phyloP scores from a whole-genome alignment of 495 filamentous ascomycete species.

The Schizothecium vesticola region DNA sequence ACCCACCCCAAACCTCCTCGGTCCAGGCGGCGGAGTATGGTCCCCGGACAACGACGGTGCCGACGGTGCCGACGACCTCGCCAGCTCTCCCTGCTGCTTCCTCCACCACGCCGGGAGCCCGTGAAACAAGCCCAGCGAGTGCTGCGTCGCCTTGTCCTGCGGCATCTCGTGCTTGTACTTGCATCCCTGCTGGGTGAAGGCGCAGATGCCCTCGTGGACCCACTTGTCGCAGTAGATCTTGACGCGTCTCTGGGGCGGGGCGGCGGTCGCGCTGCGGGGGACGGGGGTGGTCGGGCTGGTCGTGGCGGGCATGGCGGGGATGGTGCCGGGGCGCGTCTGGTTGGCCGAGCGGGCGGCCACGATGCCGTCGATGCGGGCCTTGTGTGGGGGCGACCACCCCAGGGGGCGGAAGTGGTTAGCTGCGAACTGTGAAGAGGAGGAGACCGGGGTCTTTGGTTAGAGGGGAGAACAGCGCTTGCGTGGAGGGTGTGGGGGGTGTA shows the following conservation, averaged over 20 bases:
- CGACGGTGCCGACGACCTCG: no score
- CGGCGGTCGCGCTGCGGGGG: conserved; percentile 13
- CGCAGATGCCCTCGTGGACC: conserved; percentile 77
- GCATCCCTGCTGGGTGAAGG: conserved; percentile 79
- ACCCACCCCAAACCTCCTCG: neutral
- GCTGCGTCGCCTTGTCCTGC: conserved; percentile 50
- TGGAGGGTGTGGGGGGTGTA: neutral
- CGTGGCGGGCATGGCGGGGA: conserved; percentile 16
- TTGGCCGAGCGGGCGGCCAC: neutral
- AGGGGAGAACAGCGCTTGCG: neutral
- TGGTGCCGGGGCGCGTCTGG: neutral
- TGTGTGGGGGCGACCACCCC: neutral
- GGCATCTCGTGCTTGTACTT: conserved; percentile 88
- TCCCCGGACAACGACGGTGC: no score
- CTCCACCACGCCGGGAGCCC: conserved; percentile 50
- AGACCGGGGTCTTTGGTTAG: conserved; percentile 1
- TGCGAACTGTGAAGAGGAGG: conserved; percentile 1
- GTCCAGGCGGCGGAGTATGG: no score
- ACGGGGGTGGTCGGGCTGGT: conserved; percentile 9
- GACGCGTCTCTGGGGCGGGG: conserved; percentile 30
- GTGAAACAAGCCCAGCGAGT: conserved; percentile 56
- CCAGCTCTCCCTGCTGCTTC: conserved; percentile 42
- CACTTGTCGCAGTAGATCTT: conserved; percentile 86
- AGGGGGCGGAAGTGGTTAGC: conserved; percentile 11
- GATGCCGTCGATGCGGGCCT: conserved; percentile 23